phyloP scores from a whole-genome alignment of 495 filamentous ascomycete species.

The Penicillium coffeae region DNA sequence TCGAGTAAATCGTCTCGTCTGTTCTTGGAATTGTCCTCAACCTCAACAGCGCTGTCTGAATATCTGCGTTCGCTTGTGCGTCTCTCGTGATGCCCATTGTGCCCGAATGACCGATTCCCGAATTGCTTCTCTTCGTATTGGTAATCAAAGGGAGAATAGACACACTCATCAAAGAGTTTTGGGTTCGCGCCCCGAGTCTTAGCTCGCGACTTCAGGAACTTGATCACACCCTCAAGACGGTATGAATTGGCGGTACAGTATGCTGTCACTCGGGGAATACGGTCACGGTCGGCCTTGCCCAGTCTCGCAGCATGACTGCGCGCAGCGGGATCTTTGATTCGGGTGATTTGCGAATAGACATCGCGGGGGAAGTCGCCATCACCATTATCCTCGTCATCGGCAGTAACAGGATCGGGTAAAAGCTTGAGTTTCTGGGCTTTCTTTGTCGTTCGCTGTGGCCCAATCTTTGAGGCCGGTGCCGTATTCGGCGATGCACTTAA shows the following conservation, averaged over 20 bases:
- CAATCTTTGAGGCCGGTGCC: slow-evolving; percentile 68
- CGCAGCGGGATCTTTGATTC: slow-evolving; percentile 95
- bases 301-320: slow-evolving; percentile 87
- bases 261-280: slow-evolving; percentile 85
- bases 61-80: slow-evolving; percentile 57
- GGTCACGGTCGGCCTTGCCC: slow-evolving; percentile 87
- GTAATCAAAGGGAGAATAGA: slow-evolving; percentile 91
- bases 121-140: slow-evolving; percentile 42
- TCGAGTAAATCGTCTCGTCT: slow-evolving; percentile 54
- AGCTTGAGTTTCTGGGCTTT: slow-evolving; percentile 95
- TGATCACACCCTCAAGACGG: slow-evolving; percentile 79
- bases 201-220: slow-evolving; percentile 78
- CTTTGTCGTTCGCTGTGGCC: slow-evolving; percentile 90
- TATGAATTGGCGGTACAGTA: slow-evolving; percentile 94
- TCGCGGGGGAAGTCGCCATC: slow-evolving; percentile 92
- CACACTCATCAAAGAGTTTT: slow-evolving; percentile 93
- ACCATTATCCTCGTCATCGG: slow-evolving; percentile 58
- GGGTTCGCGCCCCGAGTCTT: slow-evolving; percentile 74
- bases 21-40: slow-evolving; percentile 47
- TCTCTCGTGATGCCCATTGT: slow-evolving; percentile 31
- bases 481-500: slow-evolving; percentile 38
- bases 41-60: slow-evolving; percentile 59
- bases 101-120: slow-evolving; percentile 14
- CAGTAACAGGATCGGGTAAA: slow-evolving; percentile 81
- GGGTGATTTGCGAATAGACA: slow-evolving; percentile 90